Base-by-base conservation (phyloP, 1,284 basidiomycete species). In the Cutaneotrichosporon sp. region DNA sequence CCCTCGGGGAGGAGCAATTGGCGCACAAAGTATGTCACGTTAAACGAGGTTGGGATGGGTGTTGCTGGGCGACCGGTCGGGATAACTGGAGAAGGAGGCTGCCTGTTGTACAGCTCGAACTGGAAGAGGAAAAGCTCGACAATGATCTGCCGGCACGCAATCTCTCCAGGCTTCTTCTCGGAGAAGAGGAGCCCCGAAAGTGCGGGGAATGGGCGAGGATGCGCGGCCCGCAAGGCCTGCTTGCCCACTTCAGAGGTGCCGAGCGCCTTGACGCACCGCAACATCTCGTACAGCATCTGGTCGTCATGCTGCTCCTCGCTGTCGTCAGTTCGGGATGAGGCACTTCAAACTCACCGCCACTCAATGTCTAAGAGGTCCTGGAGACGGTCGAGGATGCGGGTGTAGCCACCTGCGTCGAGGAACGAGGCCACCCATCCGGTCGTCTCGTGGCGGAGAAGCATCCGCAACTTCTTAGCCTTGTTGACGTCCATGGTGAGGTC, bases 251-350 rank as follows among this genome's bases (percentile, higher is more conserved):
- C 88, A 1, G 95, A 96, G 0, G 94, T 95, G 0, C 89, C 88
- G 1, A 99, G 83, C 0, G 91, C 96, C 77, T 97, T 97, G 80
- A 99, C 87, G 80, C 94, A 97, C 4, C 94, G 88, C 32, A 99
- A 83, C 0, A 99, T 82, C 77, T 98, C 96, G 72, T 96, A 89
- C 9, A 99, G 84, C 56, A 97, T 84, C 76, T 95, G 89, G 76
- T 99, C 97, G 74, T 97, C 96, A 72, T 97, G 95, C 76, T 97
- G 95, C 77, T 99, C 96, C 78, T 98, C 96, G 67, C 94, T 93
- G 71, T 4, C 53, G 58, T 47, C 18, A 31, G 53, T 21, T 26
- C 11, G 11, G 4, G 21, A 18, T n/a, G 56, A 18, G 21, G 1
- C 5, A 31, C 60, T 60, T 65, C 58, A 30, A 30, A 78, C 86